Percentiles rank a stretch among this genome's conserved stretches.
phyloP scores from a whole-genome alignment of 768 basidiomycete species.

The Filobasidium floriforme region DNA sequence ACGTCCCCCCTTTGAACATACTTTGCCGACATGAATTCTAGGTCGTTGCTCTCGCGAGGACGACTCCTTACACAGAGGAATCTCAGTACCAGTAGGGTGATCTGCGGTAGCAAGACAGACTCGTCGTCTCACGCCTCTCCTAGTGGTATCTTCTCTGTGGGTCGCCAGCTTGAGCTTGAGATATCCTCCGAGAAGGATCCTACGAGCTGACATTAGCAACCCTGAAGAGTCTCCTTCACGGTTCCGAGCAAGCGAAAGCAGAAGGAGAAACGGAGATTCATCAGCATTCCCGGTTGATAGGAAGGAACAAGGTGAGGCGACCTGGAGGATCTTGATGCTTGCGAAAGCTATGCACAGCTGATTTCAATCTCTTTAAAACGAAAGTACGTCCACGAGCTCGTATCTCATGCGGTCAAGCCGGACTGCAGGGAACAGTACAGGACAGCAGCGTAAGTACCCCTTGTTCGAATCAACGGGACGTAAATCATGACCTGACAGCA shows the following conservation, averaged over 20 bases:
- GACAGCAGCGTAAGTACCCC: slow-evolving; percentile 66
- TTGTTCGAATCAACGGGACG: neutral
- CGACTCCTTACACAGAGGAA: slow-evolving; percentile 18
- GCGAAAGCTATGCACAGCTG: neutral
- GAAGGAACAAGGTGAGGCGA: slow-evolving; percentile 73
- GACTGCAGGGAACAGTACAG: slow-evolving; percentile 75
- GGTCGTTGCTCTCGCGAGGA: neutral
- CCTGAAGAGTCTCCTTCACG: slow-evolving; percentile 60
- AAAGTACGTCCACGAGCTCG: slow-evolving; percentile 50
- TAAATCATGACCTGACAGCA: neutral
- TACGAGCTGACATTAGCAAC: neutral
- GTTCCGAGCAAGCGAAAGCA: slow-evolving; percentile 80
- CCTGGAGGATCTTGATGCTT: neutral
- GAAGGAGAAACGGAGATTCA: slow-evolving; percentile 67
- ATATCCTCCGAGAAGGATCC: neutral
- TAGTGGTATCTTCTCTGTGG: neutral
- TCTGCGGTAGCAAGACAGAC: neutral
- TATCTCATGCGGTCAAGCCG: slow-evolving; percentile 70
- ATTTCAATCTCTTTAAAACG: slow-evolving; percentile 13
- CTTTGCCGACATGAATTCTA: neutral
- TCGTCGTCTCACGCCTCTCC: neutral
- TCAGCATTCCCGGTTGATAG: slow-evolving; percentile 82
- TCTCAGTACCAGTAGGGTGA: neutral
- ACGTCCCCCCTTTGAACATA: too few species aligned
- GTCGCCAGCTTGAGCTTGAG: neutral